Base-by-base conservation (phyloP, 495 filamentous ascomycete species). In the Trypethelium eluteriae region DNA sequence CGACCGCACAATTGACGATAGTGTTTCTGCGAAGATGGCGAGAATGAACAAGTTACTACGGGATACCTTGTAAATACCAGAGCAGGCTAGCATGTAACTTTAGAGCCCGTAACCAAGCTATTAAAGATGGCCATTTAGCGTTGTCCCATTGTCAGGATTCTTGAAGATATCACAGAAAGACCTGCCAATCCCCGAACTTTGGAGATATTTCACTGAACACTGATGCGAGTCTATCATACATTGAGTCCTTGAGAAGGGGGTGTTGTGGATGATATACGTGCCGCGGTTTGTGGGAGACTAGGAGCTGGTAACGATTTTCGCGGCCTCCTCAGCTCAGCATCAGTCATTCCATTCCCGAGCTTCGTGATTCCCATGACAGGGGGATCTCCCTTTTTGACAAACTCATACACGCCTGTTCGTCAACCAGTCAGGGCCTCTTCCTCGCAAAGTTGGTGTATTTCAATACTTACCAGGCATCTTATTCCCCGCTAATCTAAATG, bases 21-120 rank as follows among this genome's bases (percentile, higher is more conserved):
- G 89, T 81, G 91, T 98, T 72, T 94, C 94, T 14, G 82, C 90
- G 75, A 94, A 91, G 86, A 89, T 98, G 80, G 83, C 89, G 78
- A 95, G 92, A 85, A 89, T 98, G 87, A 98, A 98, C 89, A 98
- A 98, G 88, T 88, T 96, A 76, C 88, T 98, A 73, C 91, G 84
- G 69, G 95, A 98, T 81, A 84, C 89, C 76, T 81, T 98, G 88
- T 98, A 92, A 92, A 92, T 79, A 71, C 70, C 2, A 34, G 18
- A 35, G 53, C 18, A 35, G 2, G 53, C 9, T 36, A 6, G 53
- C 53, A 35, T 59, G 53, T 59, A 59, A 34, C 5, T 59, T 36
- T 59, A 36, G 53, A 59, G 53, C 53, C 9, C 32, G n/a, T 34
- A 9, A 35, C 32, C 32, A 59, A 59, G 36, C 5, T 35, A 59